These are phyloP conservation scores for Vicia sativa DNA, from an alignment of 306 rosid genomes.

Conservation along the genomic window DNA sequence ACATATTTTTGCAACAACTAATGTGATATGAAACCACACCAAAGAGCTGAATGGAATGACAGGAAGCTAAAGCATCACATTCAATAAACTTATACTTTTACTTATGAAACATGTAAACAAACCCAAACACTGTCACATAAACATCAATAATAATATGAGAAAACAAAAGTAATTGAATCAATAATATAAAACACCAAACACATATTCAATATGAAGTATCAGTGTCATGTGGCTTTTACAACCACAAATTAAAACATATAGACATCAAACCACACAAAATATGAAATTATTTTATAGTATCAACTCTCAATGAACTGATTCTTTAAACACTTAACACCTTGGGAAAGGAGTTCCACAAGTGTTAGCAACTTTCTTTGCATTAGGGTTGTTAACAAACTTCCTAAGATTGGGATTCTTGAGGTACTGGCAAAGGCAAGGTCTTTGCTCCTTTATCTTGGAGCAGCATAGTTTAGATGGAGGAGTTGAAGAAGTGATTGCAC, in stretches of 20 bases:
- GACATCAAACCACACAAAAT: conserved; percentile 49
- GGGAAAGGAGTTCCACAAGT: conserved; percentile 97
- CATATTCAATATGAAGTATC: background rate
- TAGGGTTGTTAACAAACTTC: conserved; percentile 87
- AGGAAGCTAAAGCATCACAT: conserved; percentile 46
- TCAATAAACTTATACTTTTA: conserved; percentile 42
- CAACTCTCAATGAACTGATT: conserved; percentile 36
- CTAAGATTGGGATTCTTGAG: conserved; percentile 86
- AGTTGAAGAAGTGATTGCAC: conserved; percentile 77
- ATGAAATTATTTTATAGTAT: conserved; percentile 36
- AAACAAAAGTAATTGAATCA: too few relatives aligned
- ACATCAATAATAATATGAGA: background rate
- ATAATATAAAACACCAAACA: too few relatives aligned
- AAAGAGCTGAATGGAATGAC: conserved; percentile 50
- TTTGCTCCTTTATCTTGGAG: conserved; percentile 89
- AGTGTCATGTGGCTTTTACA: background rate
- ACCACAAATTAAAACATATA: conserved; percentile 39
- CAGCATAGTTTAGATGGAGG: conserved; percentile 86
- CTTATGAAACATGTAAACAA: background rate
- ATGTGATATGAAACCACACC: conserved; percentile 46
- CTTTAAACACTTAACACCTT: conserved; percentile 43
- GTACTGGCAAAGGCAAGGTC: conserved; percentile 93
- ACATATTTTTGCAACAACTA: conserved; percentile 35
- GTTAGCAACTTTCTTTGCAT: conserved; percentile 90
- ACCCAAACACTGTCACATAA: background rate